Base-by-base conservation (phyloP, 2,329 filamentous ascomycete species). In the Ceratocystis huliohia region DNA sequence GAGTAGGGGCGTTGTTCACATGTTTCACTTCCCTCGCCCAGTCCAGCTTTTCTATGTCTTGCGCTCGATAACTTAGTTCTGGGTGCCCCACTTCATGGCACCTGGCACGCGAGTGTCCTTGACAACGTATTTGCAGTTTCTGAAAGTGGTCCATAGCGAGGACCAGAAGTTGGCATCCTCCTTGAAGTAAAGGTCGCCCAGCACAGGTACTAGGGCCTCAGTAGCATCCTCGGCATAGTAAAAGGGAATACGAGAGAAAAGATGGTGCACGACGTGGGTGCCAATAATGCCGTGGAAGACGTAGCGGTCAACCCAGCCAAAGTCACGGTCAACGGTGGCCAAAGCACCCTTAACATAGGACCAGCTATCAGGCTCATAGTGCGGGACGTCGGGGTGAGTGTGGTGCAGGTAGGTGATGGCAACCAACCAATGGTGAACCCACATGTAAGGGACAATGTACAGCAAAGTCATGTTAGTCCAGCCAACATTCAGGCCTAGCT, bases 391-490 rank as follows among this genome's bases (percentile, higher is more conserved):
- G 15, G 67, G 65, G 44, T 70, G 69, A 66, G 84, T 87, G 79
- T 89, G 87, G 75, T 89, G 87, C 22, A 89, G 84, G 75, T 88
- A 89, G 61, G 87, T 89, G 73, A 89, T 89, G 69, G 85, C 85
- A 22, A 89, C 85, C 65, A 88, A 79, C 85, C 85, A 88, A 78
- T 88, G 83, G 77, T 88, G 84, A 44, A 87, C 81, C 85, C 85
- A 88, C 68, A 87, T 72, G 74, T 87, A 89, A 17, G 87, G 86
- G 45, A 86, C 78, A 33, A 79, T 77, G 73, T 88, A 88, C 17
- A 87, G 75, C 59, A 85, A 75, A 65, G 81, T 75, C 17, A 85
- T 78, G 53, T 67, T 67, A 56, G 80, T 86, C 71, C 79, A 79
- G 69, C 76, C 78, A 46, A 67, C 66, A 50, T 62, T 63, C 41